phyloP scores from a whole-genome alignment of 345 rosid species.

The Syzygium aromaticum region DNA sequence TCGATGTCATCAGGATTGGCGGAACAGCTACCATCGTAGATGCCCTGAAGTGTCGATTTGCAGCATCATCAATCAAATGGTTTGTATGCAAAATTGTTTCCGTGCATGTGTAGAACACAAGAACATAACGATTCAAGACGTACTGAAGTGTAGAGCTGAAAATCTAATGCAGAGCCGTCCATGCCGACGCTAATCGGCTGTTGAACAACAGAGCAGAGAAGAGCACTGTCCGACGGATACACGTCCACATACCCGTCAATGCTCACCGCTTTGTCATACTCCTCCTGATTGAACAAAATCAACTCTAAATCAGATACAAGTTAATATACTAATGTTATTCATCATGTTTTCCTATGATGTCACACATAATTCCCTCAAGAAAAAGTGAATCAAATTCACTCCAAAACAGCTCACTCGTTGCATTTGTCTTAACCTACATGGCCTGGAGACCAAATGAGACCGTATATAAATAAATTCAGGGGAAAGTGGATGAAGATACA shows the following conservation, averaged over 20 bases:
- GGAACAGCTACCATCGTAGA: constrained; percentile 50
- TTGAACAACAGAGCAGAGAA: constrained; percentile 44
- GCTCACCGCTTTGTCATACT: constrained; percentile 23
- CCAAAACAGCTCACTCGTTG: neutral
- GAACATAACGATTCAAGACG: neutral
- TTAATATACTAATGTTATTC: neutral
- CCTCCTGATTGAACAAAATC: constrained; percentile 24
- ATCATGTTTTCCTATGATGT: neutral
- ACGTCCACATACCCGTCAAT: constrained; percentile 61
- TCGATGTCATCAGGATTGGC: constrained; percentile 49
- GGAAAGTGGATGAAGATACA: neutral
- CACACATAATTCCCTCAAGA: neutral
- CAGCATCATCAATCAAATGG: neutral
- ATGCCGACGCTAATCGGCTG: constrained; percentile 72
- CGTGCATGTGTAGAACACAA: neutral
- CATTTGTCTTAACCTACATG: neutral
- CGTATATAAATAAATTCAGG: no score
- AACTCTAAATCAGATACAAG: neutral
- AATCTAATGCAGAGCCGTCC: constrained; percentile 62
- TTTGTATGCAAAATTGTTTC: neutral
- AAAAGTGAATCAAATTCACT: neutral
- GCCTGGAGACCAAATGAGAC: no score
- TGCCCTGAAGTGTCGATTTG: constrained; percentile 41
- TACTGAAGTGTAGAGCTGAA: constrained; percentile 69
- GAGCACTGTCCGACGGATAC: constrained; percentile 39